These are phyloP conservation scores for Salix exigua DNA, from an alignment of 345 rosid species.

Conservation along the genomic window DNA sequence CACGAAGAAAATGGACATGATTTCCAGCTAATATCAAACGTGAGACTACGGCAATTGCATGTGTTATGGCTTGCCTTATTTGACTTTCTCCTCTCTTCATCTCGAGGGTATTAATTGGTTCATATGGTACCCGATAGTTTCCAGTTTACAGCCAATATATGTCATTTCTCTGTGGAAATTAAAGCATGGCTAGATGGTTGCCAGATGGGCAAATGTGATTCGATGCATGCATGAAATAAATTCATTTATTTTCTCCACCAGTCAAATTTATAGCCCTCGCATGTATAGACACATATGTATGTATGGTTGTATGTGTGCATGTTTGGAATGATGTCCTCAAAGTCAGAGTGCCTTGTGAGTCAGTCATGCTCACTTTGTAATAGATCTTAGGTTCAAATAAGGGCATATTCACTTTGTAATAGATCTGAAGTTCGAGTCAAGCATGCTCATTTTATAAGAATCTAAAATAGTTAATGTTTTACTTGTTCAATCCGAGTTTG, in stretches of 20 bases:
- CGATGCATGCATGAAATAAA: neutral
- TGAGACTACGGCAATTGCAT: neutral
- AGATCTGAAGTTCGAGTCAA: too few relatives aligned
- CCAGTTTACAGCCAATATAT: neutral
- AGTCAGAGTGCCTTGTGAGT: too few relatives aligned
- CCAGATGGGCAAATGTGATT: constrained; percentile 1
- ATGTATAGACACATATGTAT: too few relatives aligned
- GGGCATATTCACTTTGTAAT: too few relatives aligned
- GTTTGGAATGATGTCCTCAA: too few relatives aligned
- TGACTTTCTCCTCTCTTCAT: neutral
- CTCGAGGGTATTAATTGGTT: neutral
- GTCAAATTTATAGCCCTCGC: too few relatives aligned
- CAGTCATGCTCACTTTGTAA: too few relatives aligned
- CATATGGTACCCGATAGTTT: neutral
- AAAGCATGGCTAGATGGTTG: neutral
- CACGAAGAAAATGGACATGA: neutral
- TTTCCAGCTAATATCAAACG: neutral
- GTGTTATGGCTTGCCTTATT: neutral
- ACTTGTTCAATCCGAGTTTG: too few relatives aligned
- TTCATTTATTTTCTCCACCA: too few relatives aligned
- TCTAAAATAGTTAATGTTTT: rapidly evolving
- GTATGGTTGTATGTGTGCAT: too few relatives aligned
- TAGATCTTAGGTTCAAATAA: too few relatives aligned
- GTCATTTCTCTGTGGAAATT: neutral
- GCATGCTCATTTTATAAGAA: rapidly evolving